These are phyloP conservation scores for Hymenoscyphus fraxineus DNA, from an alignment of 2,329 filamentous ascomycete species.

Conservation along the genomic window DNA sequence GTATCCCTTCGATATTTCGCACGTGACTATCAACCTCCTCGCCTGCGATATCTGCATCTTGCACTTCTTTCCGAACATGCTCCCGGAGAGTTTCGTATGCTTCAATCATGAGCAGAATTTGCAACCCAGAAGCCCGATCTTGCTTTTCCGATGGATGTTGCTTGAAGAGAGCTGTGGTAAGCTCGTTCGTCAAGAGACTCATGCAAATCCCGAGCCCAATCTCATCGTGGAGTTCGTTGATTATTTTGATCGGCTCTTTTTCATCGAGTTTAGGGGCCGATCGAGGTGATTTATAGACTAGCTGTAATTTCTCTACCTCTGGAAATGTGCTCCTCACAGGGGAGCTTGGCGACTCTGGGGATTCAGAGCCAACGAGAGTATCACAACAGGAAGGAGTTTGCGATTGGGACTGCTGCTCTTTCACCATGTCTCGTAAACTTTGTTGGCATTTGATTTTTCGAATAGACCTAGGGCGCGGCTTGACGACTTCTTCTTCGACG, in stretches of 20 bases:
- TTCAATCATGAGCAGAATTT: conserved; percentile 34
- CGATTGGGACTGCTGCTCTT: conserved; percentile 20
- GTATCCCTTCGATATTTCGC: conserved; percentile 19
- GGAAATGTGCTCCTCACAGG: conserved; percentile 9
- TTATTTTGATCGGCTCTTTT: not conserved
- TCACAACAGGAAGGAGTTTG: conserved; percentile 18
- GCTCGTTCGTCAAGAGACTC: conserved; percentile 30
- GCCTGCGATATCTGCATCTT: conserved; percentile 12
- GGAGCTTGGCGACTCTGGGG: conserved; percentile 14
- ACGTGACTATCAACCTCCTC: conserved; percentile 20
- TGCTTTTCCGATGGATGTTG: conserved; percentile 16
- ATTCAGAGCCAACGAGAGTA: conserved; percentile 24
- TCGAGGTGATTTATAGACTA: conserved; percentile 3
- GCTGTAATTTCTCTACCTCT: conserved; percentile 8
- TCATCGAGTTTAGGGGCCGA: not conserved
- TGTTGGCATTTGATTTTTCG: conserved; percentile 32
- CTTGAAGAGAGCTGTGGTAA: conserved; percentile 24
- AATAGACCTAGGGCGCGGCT: conserved; percentile 16
- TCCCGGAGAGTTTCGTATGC: conserved; percentile 30
- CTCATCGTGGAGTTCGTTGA: conserved; percentile 16
- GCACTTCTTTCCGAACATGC: conserved; percentile 21
- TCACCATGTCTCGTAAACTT: conserved; percentile 28
- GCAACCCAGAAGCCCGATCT: conserved; percentile 27
- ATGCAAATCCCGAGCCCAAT: conserved; percentile 31
- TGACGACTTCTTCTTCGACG: conserved; percentile 6